These are phyloP conservation scores for Aspergillus transmontanensis DNA, from an alignment of 2,329 filamentous ascomycete species.

Conservation along the genomic window DNA sequence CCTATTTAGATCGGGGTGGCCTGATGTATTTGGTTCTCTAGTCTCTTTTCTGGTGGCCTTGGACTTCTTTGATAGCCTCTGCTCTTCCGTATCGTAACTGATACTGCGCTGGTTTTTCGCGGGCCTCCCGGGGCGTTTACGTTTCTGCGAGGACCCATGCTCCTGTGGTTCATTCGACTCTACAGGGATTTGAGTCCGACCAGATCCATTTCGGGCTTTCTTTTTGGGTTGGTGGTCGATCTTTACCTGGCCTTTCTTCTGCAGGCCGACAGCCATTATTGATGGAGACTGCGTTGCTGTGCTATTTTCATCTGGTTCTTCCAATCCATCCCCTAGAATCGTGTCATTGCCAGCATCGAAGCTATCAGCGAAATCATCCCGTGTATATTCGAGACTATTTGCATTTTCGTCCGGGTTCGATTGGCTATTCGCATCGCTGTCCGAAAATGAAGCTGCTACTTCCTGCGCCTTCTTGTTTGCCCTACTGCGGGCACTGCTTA, in stretches of 20 bases:
- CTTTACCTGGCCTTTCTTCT: conserved; percentile 15
- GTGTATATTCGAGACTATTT: conserved; percentile 28
- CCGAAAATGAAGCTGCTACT: conserved; percentile 35
- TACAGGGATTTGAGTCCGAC: conserved; percentile 13
- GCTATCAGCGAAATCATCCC: conserved; percentile 29
- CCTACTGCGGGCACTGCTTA: conserved; percentile 26
- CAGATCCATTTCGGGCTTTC: conserved; percentile 8
- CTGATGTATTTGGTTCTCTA: conserved; percentile 28
- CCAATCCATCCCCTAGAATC: conserved; percentile 21
- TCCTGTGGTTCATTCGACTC: conserved; percentile 21
- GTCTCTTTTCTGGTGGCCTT: conserved; percentile 28
- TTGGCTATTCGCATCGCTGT: conserved; percentile 35
- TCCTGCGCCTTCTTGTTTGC: conserved; percentile 21
- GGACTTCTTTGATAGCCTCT: conserved; percentile 36
- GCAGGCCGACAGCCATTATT: conserved; percentile 15
- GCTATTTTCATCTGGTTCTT: conserved; percentile 19
- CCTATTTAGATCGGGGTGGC: conserved; percentile 42
- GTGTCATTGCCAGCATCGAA: conserved; percentile 30
- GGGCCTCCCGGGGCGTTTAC: conserved; percentile 35
- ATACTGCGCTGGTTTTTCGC: conserved; percentile 30
- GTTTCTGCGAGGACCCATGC: conserved; percentile 25
- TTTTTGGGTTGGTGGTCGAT: conserved; percentile 23
- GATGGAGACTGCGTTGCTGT: conserved; percentile 23
- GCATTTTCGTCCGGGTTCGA: conserved; percentile 38
- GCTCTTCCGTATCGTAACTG: conserved; percentile 23